These are phyloP conservation scores for Talaromyces verruculosus DNA, from an alignment of 2,329 filamentous ascomycete species.

Conservation along the genomic window DNA sequence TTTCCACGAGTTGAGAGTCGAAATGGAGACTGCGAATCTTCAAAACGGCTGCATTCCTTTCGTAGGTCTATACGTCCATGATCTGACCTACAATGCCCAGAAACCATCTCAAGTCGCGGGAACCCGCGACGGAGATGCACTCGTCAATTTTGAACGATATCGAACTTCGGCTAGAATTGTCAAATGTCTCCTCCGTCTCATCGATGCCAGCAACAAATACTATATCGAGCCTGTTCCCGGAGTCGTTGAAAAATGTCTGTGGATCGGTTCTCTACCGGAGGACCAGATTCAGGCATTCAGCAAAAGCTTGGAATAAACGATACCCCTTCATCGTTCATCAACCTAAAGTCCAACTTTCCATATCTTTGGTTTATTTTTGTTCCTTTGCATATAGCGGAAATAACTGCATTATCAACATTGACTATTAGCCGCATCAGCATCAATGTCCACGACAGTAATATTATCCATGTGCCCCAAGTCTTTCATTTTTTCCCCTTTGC, in stretches of 20 bases:
- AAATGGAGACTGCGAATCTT: conserved; percentile 62
- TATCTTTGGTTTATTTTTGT: background rate
- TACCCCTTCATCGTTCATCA: background rate
- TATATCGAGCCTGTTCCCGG: conserved; percentile 58
- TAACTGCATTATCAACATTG: conserved; percentile 3
- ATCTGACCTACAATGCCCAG: conserved; percentile 66
- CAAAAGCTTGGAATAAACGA: conserved; percentile 42
- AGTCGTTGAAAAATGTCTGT: conserved; percentile 62
- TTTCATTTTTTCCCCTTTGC: background rate
- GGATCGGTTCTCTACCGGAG: conserved; percentile 62
- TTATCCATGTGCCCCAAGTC: background rate
- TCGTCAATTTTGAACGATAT: conserved; percentile 67
- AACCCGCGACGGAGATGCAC: conserved; percentile 50
- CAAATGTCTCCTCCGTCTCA: conserved; percentile 61
- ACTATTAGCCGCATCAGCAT: conserved; percentile 1
- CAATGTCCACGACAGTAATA: background rate
- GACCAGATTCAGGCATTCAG: conserved; percentile 54
- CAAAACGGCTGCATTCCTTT: conserved; percentile 66
- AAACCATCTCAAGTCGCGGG: conserved; percentile 60
- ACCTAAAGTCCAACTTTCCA: background rate
- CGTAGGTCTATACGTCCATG: conserved; percentile 65
- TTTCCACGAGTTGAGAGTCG: conserved; percentile 61
- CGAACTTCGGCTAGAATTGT: conserved; percentile 65
- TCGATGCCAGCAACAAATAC: conserved; percentile 65
- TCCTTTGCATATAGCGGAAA: background rate